Percentiles rank a stretch among this genome's conserved stretches.
Evolutionary conservation across 2,329 filamentous ascomycete species (phyloP).

Genomic region (Penicillium sp.): DNA sequence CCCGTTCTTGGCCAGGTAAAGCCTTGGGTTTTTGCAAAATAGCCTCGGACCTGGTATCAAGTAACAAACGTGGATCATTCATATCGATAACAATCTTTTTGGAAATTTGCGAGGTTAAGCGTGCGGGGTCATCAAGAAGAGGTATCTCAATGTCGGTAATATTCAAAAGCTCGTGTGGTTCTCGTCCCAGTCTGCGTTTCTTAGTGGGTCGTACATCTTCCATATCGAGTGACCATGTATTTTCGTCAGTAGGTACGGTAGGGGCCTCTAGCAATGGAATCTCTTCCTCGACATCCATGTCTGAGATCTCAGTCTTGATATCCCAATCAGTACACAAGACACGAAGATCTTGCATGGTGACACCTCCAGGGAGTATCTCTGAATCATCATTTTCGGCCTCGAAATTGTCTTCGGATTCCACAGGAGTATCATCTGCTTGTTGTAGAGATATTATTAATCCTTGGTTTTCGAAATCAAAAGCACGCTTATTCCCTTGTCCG

Average conservation of each 20-base stretch:
- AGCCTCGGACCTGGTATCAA: constrained; percentile 68
- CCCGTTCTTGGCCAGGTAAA: constrained; percentile 30
- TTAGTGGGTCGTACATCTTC: constrained; percentile 53
- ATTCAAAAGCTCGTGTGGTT: constrained; percentile 44
- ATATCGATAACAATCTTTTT: constrained; percentile 80
- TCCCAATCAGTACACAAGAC: constrained; percentile 87
- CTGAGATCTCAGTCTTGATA: constrained; percentile 53
- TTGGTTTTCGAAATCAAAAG: constrained; percentile 52
- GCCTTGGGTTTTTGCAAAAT: constrained; percentile 51
- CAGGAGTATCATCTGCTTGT: constrained; percentile 41
- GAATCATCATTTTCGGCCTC: constrained; percentile 58
- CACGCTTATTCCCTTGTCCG: constrained; percentile 54
- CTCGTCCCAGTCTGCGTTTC: constrained; percentile 58
- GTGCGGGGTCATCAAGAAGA: constrained; percentile 76
- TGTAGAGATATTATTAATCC: constrained; percentile 49
- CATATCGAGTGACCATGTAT: constrained; percentile 44
- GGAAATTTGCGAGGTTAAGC: constrained; percentile 65
- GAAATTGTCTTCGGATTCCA: constrained; percentile 47
- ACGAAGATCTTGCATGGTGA: constrained; percentile 74
- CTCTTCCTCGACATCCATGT: constrained; percentile 31
- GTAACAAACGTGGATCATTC: constrained; percentile 79
- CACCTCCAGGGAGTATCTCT: constrained; percentile 61
- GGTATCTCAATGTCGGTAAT: constrained; percentile 62
- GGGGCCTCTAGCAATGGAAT: constrained; percentile 16
- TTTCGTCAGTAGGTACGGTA: constrained; percentile 53